Base-by-base conservation (phyloP, 202 grass and related monocot genomes). In the Saccharum hybrid region DNA sequence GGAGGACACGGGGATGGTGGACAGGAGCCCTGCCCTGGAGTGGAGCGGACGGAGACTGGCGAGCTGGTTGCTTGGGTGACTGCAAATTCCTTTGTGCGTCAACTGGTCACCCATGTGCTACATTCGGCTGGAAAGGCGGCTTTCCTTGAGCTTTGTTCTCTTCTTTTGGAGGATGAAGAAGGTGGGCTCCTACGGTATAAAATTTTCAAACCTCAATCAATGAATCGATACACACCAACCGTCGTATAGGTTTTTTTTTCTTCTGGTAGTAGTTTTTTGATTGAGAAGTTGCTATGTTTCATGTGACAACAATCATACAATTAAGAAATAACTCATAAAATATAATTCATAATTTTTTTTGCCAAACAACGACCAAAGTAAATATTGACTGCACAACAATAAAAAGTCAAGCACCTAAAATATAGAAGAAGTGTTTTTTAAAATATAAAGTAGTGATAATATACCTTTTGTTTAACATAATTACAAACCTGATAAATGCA, bases 1-100 rank as follows among this genome's bases (percentile, higher is more conserved):
- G 1, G 6, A n/a, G 42, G 65, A 84, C 49, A 83, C 31, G 45
- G 19, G 19, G 57, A 38, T 26, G 80, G 73, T 13, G 72, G 43
- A 76, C 28, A 66, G 21, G 40, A 11, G 45, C 18, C 26, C 10
- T 45, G 16, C 19, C 43, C 9, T 45, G 72, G 43, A 79, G 18
- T 79, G 76, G 77, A 67, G 41, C 7, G 6, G 76, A 38, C 31
- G 8, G 0, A 72, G 43, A 19, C 70, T 49, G 4, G 59, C 59
- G 42, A 57, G 3, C 23, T 51, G 68, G 11, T 10, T 56, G 37
- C 2, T 1, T 46, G 52, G 74, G 28, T n/a, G 56, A 1, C n/a
- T 8, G 16, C 60, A 42, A 60, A 57, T 59, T 46, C 60, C 54
- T n/a, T 34, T 1, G 62, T 37, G 64, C 26, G 37, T 28, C 19